These are phyloP conservation scores for Solanum lycopersicoides DNA, from an alignment of 257 asterid species.

Conservation along the genomic window DNA sequence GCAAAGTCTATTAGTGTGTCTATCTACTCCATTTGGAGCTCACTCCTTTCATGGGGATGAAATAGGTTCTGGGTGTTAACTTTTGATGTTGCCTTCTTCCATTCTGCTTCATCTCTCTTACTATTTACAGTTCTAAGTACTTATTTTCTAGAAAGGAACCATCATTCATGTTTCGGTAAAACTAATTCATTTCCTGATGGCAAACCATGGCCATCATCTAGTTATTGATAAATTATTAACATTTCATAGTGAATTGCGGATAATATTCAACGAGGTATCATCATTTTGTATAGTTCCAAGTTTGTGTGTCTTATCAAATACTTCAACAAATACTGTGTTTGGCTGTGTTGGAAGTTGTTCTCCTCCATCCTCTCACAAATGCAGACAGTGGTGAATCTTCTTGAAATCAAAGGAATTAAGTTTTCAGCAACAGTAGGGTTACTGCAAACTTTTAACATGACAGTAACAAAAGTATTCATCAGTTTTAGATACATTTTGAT, in stretches of 20 bases:
- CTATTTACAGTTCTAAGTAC: neutral
- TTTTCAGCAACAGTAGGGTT: neutral
- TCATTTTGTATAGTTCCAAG: neutral
- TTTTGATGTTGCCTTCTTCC: neutral
- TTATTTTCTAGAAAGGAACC: neutral
- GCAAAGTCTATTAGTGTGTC: neutral
- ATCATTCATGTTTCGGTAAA: neutral
- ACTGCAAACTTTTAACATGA: neutral
- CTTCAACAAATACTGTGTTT: neutral
- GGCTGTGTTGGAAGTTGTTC: neutral
- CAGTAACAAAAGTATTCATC: neutral
- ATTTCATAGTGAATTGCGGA: neutral
- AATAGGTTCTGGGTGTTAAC: neutral
- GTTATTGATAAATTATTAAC: neutral
- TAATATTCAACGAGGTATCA: neutral
- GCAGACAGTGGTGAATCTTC: neutral
- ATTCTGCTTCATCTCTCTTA: neutral
- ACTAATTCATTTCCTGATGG: neutral
- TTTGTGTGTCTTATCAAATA: neutral
- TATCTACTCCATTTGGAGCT: neutral
- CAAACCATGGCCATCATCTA: neutral
- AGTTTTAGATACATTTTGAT: neutral
- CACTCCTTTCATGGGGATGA: neutral
- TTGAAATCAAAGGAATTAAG: neutral
- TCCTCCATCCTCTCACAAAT: neutral